phyloP scores from a whole-genome alignment of 305 asterid genomes.

The Solanum hybrid region DNA sequence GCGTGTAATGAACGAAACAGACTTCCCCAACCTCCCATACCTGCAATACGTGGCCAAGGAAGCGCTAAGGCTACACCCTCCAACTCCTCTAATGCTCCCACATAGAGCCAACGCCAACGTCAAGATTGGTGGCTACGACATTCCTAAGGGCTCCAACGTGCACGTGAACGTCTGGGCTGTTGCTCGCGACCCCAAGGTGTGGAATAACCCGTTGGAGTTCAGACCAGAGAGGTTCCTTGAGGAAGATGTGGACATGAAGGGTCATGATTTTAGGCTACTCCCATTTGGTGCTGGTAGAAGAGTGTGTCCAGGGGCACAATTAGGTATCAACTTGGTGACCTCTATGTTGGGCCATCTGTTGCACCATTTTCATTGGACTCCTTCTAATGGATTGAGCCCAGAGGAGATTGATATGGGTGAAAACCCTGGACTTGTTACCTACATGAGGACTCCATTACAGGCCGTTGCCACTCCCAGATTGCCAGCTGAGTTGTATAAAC shows the following conservation, averaged over 20 bases:
- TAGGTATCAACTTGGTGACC: conserved; percentile 46
- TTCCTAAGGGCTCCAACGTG: conserved; percentile 26
- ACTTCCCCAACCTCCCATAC: conserved; percentile 25
- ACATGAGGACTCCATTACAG: conserved; percentile 47
- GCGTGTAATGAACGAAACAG: conserved; percentile 25
- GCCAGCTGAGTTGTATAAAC: conserved; percentile 37
- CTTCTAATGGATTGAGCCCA: conserved; percentile 30
- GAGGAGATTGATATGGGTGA: conserved; percentile 65
- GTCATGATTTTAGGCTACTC: conserved; percentile 47
- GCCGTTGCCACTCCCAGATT: conserved; percentile 45
- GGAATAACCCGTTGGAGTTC: conserved; percentile 27
- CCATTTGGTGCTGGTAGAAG: conserved; percentile 69
- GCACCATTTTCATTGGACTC: conserved; percentile 45
- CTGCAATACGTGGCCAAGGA: conserved; percentile 23
- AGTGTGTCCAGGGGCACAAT: conserved; percentile 72
- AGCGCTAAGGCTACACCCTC: conserved; percentile 30
- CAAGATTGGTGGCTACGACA: conserved; percentile 25
- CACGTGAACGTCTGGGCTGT: conserved; percentile 31
- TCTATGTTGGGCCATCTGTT: conserved; percentile 59
- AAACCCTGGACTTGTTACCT: conserved; percentile 57
- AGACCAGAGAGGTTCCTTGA: conserved; percentile 30
- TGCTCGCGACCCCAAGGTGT: conserved; percentile 26
- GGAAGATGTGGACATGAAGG: conserved; percentile 44
- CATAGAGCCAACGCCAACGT: conserved; percentile 24
- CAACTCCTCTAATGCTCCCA: conserved; percentile 36